A percentile compares a stretch with the other conserved stretches of the same genome.
phyloP scores from a whole-genome alignment of 2,329 filamentous ascomycete genomes.

The Alternaria novae-zelandiae region DNA sequence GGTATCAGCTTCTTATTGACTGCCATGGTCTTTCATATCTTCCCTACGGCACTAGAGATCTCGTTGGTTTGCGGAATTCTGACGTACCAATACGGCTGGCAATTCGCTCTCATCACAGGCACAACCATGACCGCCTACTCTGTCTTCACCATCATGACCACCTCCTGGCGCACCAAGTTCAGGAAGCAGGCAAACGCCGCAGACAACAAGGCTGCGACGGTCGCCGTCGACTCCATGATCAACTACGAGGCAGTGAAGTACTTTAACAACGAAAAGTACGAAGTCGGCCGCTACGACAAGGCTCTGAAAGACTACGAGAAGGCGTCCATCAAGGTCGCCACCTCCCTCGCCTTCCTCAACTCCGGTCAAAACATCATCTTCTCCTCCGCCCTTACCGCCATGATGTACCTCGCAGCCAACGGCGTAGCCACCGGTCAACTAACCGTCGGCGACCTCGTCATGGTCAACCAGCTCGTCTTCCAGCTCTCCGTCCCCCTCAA shows the following conservation, averaged over 20 bases:
- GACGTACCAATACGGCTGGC: slow-evolving; percentile 91
- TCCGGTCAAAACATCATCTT: slow-evolving; percentile 97
- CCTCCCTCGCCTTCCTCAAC: slow-evolving; percentile 90
- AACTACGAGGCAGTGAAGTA: slow-evolving; percentile 99
- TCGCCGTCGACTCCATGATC: slow-evolving; percentile 94
- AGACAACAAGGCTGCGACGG: slow-evolving; percentile 92
- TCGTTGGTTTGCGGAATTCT: slow-evolving; percentile 94
- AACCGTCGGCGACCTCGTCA: slow-evolving; percentile 94
- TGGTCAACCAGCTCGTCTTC: slow-evolving; percentile 99
- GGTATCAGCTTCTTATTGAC: slow-evolving; percentile 97
- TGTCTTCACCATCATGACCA: slow-evolving; percentile 96
- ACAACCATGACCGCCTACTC: slow-evolving; percentile 93
- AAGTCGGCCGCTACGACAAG: slow-evolving; percentile 87
- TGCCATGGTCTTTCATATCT: slow-evolving; percentile 97
- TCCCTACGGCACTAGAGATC: slow-evolving; percentile 93
- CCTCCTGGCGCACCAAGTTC: slow-evolving; percentile 96
- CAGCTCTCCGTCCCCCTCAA: slow-evolving; percentile 96
- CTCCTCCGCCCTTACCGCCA: slow-evolving; percentile 86
- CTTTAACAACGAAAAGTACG: slow-evolving; percentile 98
- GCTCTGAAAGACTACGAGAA: slow-evolving; percentile 87
- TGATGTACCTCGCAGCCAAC: slow-evolving; percentile 97
- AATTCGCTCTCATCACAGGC: slow-evolving; percentile 90
- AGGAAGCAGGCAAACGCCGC: slow-evolving; percentile 93
- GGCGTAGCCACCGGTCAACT: slow-evolving; percentile 82
- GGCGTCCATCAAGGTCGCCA: slow-evolving; percentile 95